Evolutionary conservation across 176 grass and related monocot species (phyloP), one percentile per base, ranked within the genome.

Genomic region (Eragrostis nindensis): DNA sequence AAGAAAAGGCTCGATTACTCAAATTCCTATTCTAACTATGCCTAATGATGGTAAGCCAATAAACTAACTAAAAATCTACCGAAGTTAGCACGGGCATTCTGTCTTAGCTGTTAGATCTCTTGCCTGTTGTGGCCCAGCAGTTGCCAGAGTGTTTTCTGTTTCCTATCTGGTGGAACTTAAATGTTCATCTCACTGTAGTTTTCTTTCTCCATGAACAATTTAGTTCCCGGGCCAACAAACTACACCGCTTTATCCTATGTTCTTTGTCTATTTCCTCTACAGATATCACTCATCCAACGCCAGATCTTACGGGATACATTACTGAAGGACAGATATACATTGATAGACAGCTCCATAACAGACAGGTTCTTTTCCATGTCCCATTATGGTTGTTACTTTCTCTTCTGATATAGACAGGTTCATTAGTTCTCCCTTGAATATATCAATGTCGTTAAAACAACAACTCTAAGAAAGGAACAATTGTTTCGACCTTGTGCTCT

Each of bases 201-300:
- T 84, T 61, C 27, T 45, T 60, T 77, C 32, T 8, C 11, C 7
- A 7, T 47, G 30, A 44, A 22, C 7, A 69, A 15, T n/a, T 86
- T 62, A 18, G 30, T 79, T 52, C 69, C 71, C 59, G 10, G 22
- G 18, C 64, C 18, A 21, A 48, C 63, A 81, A 46, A 74, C 52
- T 26, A 74, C 5, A 59, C 13, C 42, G 29, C 64, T 21, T 29
- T 42, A 52, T 40, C 43, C 67, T 61, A 81, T 45, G 22, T 29
- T 74, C 12, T 26, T 46, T 19, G 48, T 66, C 27, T 69, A n/a
- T 61, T 67, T 71, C 8, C 38, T 89, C 29, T 70, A 81, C 66
- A 97, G 91, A 97, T 94, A 97, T 97, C 74, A 97, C 94, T 21
- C 94, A 97, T 94, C 94, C 91, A 43, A 97, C 94, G 43, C 94